Evolutionary conservation across 164 flowering plant species (phyloP), one percentile per base, ranked within the genome.

Genomic region (Chimonanthus salicifolius): DNA sequence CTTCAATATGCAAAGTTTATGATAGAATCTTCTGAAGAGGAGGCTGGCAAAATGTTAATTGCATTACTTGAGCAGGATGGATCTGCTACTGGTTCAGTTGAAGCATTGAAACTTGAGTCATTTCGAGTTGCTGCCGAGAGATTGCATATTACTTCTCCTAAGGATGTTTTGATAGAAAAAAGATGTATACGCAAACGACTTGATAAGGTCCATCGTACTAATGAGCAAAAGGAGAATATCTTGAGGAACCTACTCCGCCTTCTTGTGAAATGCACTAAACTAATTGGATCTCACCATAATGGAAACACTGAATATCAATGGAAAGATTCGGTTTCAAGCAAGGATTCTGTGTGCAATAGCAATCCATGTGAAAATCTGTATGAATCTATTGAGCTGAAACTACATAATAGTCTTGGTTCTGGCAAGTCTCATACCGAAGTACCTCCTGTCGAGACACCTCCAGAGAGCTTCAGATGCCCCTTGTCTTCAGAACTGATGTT

Each of bases 381-480:
- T 65, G 72, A 73, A 70, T 65, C 80, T 62, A 46, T 51, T 72
- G 78, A 80, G 51, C 71, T 51, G 44, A 82, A 78, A 73, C 20
- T 72, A 21, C 69, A 48, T 72, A 58, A 64, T 58, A 71, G 49
- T 21, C 67, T 6, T 66, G 50, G 47, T 47, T 70, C 66, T 49
- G 18, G 62, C 58, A 78, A 76, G 13, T 73, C 76, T 73, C 84
- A 74, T 65, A 72, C 49, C 54, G 74, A 80, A 47, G 21, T 49
- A 44, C 48, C 74, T 16, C 64, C 72, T 66, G 62, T 78, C 65
- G 72, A 77, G 15, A 47, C 63, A 69, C 87, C 85, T 16, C 94
- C 92, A 7, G 85, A 88, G 68, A 89, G 87, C 82, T 88, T 87
- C 74, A 82, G 68, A 64, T 94, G 98, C 76, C 91, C 91, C n/a